A percentile compares a stretch with the other conserved stretches of the same genome.
Conservation (phyloP, 495 filamentous ascomycete genomes). For the Aspergillus egyptiacus region DNA sequence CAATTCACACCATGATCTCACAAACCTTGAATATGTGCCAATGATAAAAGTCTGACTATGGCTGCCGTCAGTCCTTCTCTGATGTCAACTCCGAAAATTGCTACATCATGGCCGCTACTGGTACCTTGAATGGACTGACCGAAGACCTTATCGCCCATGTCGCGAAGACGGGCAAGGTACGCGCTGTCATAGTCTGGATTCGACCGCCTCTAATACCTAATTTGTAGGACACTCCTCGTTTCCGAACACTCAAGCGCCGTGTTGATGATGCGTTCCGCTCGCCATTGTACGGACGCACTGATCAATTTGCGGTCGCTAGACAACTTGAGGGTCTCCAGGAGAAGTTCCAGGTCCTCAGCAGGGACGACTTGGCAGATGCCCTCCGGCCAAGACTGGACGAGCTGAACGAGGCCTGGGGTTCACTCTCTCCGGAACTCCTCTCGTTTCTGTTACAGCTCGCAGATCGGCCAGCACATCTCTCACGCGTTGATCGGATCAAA, state of each 20-base stretch:
- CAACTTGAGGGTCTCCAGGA: conserved; percentile 78
- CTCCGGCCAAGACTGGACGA: conserved; percentile 57
- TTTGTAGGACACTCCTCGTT: conserved; percentile 28
- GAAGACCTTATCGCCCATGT: conserved; percentile 34
- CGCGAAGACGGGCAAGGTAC: conserved; percentile 26
- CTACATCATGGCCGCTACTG: conserved; percentile 43
- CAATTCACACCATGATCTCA: too few relatives aligned
- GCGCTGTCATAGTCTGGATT: conserved; percentile 16
- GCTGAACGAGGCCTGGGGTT: conserved; percentile 44
- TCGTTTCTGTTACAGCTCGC: conserved; percentile 77
- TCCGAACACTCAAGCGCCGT: conserved; percentile 25
- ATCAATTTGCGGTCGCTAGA: conserved; percentile 78
- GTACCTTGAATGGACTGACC: conserved; percentile 29
- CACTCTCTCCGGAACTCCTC: conserved; percentile 72
- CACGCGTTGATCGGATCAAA: conserved; percentile 57
- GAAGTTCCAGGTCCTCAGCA: conserved; percentile 73
- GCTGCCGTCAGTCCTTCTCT: neutral
- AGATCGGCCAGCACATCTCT: conserved; percentile 67
- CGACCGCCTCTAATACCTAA: conserved; percentile 40
- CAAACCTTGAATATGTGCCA: neutral
- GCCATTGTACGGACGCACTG: conserved; percentile 62
- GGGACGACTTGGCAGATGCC: conserved; percentile 75
- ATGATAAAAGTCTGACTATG: neutral
- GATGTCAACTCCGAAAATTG: neutral
- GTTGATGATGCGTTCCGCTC: conserved; percentile 34